These are phyloP conservation scores for Marasmius sp. DNA, from an alignment of 1,284 basidiomycete genomes.

Conservation along the genomic window DNA sequence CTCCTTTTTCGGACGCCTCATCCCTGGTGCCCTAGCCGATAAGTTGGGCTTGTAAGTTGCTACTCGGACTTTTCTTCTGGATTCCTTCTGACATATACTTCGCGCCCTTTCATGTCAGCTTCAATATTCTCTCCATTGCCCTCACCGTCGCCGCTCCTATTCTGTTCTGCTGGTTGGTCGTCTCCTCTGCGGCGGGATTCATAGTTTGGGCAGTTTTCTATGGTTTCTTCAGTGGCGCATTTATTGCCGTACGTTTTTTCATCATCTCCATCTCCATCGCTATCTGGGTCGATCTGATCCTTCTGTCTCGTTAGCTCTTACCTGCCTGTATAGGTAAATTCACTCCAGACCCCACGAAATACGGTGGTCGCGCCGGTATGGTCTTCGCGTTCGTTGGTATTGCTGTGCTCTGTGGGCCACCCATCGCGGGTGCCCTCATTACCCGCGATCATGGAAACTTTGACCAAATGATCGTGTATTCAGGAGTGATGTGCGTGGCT, in stretches of 20 bases:
- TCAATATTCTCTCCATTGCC: conserved; percentile 2
- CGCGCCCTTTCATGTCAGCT: background rate
- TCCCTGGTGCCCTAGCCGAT: background rate
- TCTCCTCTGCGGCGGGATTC: background rate
- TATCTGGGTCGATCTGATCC: background rate
- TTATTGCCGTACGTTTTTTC: background rate
- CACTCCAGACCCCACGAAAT: conserved; percentile 1
- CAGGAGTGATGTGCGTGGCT: conserved; percentile 1
- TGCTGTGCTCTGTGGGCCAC: background rate
- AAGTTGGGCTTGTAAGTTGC: conserved; percentile 1
- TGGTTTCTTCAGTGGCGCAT: conserved; percentile 3
- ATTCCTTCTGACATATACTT: background rate
- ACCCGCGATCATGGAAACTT: background rate
- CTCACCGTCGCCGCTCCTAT: background rate
- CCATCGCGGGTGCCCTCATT: conserved; percentile 1
- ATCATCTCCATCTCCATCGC: too few relatives aligned
- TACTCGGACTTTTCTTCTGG: background rate
- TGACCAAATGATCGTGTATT: conserved; percentile 1
- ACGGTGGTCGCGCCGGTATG: conserved; percentile 2
- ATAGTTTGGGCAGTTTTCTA: background rate
- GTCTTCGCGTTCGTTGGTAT: background rate
- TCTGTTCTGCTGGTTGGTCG: background rate
- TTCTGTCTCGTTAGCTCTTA: background rate
- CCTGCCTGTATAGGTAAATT: conserved; percentile 1
- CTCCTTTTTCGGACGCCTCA: background rate